Evolutionary conservation across 1,139 yeast species (phyloP), one percentile per base, ranked within the genome.

Genomic region (Geotrichum aggregatum): DNA sequence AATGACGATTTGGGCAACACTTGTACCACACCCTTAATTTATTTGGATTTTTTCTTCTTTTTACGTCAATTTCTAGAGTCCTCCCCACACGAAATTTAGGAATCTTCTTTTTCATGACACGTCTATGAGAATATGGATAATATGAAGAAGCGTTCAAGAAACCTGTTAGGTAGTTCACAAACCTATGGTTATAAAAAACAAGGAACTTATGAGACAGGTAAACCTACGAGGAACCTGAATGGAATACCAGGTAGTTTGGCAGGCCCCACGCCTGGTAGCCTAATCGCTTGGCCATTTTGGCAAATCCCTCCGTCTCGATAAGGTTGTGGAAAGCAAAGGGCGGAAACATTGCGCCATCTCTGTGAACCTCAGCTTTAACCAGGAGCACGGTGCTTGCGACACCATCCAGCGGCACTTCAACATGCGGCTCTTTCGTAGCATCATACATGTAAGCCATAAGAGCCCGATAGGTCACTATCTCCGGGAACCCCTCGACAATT

Each of bases 311-410:
- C 6, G 98, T 89, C 72, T 92, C 98, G 60, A 92, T 89, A 71
- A 92, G 77, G 67, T 92, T 96, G 69, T 92, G 91, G 75, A 92
- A 92, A 56, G 98, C 94, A 80, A 92, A 92, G 39, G 95, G 87
- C 18, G 98, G 98, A 79, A 92, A 92, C 97, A 91, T 91, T 54
- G 98, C 98, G 50, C 98, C 98, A 68, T 92, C 98, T 67, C 98
- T 79, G 71, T 92, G 98, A 54, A 92, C 98, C 61, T 89, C 97
- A 8, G 98, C 96, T 68, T 91, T 88, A 34, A 92, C 98, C 71
- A 92, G 69, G 35, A 95, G 83, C 42, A 97, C 95, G 30, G 98
- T 96, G 35, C 75, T 98, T 52, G 98, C 98, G 55, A 92, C 98
- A 67, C 98, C 98, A 68, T 92, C 98, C 56, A 92, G 76, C 36